Conservation (phyloP, 1,284 basidiomycete genomes). For the Trichosporon asahii region DNA sequence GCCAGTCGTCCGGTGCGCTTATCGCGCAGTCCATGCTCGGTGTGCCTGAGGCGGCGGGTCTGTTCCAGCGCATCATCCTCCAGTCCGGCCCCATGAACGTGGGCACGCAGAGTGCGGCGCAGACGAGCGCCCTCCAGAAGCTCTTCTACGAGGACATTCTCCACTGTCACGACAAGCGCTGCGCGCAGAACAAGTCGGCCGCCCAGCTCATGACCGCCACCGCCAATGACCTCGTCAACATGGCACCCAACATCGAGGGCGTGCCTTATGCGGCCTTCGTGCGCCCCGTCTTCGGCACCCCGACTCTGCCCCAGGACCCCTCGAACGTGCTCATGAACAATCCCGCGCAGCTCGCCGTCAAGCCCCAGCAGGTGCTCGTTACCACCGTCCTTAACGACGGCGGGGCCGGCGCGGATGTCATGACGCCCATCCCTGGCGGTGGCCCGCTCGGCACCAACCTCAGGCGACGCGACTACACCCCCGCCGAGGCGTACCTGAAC, state of each 20-base stretch:
- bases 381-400: conserved; percentile 71
- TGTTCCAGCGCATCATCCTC: conserved; percentile 70
- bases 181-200: conserved; percentile 58
- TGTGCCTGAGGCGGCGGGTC: conserved; percentile 60
- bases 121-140: conserved; percentile 60
- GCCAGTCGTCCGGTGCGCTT: conserved; percentile 79
- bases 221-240: conserved; percentile 50
- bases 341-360: conserved; percentile 60
- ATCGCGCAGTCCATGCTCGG: conserved; percentile 73
- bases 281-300: conserved; percentile 33
- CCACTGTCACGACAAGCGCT: conserved; percentile 44
- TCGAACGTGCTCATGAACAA: conserved; percentile 64
- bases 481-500: conserved; percentile 57
- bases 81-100: conserved; percentile 81
- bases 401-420: conserved; percentile 31
- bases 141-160: conserved; percentile 58
- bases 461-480: conserved; percentile 49
- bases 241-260: conserved; percentile 19
- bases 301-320: conserved; percentile 50
- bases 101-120: conserved; percentile 61
- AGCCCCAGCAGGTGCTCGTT: conserved; percentile 62
- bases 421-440: background rate
- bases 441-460: background rate
- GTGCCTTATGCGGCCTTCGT: conserved; percentile 33
- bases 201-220: conserved; percentile 59